Evolutionary conservation across 768 basidiomycete species (phyloP).

Genomic region (Lactarius quietus): DNA sequence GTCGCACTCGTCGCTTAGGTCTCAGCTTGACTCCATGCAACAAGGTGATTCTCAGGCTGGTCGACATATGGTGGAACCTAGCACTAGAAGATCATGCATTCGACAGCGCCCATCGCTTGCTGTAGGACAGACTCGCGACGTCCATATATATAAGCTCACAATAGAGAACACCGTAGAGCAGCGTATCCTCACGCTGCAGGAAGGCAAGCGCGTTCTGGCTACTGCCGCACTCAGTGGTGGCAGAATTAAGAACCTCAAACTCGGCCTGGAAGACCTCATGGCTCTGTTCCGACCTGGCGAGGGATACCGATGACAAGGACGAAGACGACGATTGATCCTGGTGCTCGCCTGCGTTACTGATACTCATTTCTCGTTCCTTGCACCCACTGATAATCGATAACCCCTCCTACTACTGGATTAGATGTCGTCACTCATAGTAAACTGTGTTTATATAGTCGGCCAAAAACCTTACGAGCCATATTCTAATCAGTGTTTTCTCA

Average conservation of each 20-base stretch:
- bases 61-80: conserved; percentile 96
- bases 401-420: background rate
- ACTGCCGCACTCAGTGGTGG: too few species aligned
- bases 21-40: conserved; percentile 92
- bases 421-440: too few species aligned
- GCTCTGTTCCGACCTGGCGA: conserved; percentile 65
- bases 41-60: conserved; percentile 88
- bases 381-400: background rate
- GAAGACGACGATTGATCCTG: conserved; percentile 37
- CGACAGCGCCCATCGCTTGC: conserved; percentile 85
- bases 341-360: background rate
- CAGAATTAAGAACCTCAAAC: conserved; percentile 78
- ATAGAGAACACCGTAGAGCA: conserved; percentile 86
- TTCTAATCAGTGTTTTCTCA: background rate
- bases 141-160: conserved; percentile 87
- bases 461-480: background rate
- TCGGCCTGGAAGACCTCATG: conserved; percentile 83
- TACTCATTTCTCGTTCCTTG: background rate
- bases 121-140: conserved; percentile 84
- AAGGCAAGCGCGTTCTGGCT: conserved; percentile 84
- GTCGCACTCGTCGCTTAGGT: conserved; percentile 43
- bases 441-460: background rate
- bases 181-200: conserved; percentile 86
- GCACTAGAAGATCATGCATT: conserved; percentile 93
- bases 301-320: conserved; percentile 42